Evolutionary conservation across 768 basidiomycete species (phyloP).

Genomic region (Mycena indigotica): DNA sequence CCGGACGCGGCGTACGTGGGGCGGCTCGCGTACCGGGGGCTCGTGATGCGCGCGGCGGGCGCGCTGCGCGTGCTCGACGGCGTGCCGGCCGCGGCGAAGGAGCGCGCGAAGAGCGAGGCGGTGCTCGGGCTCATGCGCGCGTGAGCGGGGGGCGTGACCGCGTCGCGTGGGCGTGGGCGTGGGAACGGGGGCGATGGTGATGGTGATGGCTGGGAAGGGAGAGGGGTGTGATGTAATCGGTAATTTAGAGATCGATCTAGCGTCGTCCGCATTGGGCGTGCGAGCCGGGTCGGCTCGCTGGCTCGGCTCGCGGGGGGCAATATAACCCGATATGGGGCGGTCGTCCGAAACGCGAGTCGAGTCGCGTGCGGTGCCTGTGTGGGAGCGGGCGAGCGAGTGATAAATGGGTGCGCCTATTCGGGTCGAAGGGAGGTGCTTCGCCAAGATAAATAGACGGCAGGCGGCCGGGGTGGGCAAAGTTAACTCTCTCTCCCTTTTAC

Average conservation of each 20-base stretch:
- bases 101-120: conserved; percentile 78
- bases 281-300: conserved; percentile 27
- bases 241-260: no score
- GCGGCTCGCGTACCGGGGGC: conserved; percentile 85
- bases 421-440: conserved; percentile 29
- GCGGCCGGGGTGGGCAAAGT: no score
- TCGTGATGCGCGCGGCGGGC: conserved; percentile 77
- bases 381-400: conserved; percentile 15
- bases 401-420: conserved; percentile 24
- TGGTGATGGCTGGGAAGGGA: no score
- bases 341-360: no score
- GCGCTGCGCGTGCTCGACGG: conserved; percentile 81
- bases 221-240: no score
- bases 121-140: conserved; percentile 63
- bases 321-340: background rate
- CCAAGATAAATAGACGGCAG: no score
- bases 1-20: conserved; percentile 88
- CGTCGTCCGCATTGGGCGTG: no score
- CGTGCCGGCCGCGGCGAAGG: conserved; percentile 78
- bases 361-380: no score
- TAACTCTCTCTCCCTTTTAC: conserved; percentile 10
- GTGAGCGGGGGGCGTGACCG: no score
- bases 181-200: no score
- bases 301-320: conserved; percentile 8
- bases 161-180: no score